phyloP scores from a whole-genome alignment of 345 rosid genomes.

The Salix brachista region DNA sequence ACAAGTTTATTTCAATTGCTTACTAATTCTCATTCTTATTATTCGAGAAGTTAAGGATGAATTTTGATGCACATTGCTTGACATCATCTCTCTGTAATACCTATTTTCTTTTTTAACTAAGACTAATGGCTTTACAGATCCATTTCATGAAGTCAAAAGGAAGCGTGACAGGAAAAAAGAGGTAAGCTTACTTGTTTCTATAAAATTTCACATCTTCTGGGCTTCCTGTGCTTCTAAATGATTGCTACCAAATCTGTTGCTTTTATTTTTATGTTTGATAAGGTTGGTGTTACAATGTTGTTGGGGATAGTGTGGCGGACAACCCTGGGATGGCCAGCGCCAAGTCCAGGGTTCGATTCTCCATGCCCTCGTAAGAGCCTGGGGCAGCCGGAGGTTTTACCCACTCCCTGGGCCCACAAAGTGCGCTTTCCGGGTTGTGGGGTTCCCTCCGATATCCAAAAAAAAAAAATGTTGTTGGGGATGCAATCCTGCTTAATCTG shows the following conservation, averaged over 20 bases:
- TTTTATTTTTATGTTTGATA: not conserved
- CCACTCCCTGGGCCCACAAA: too few species aligned
- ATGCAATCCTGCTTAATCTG: not conserved
- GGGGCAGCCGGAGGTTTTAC: too few species aligned
- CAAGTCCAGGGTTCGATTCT: too few species aligned
- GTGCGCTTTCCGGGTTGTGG: too few species aligned
- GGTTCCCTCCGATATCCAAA: too few species aligned
- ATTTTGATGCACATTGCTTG: not conserved
- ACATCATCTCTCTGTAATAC: not conserved
- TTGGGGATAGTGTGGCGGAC: too few species aligned
- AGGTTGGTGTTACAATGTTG: not conserved
- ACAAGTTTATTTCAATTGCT: not conserved
- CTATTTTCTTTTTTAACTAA: not conserved
- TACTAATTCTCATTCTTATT: not conserved
- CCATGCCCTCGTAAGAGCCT: too few species aligned
- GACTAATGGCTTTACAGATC: conserved; percentile 50
- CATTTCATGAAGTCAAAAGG: conserved; percentile 84
- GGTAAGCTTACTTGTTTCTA: conserved; percentile 30
- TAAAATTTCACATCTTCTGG: not conserved
- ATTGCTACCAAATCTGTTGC: not conserved
- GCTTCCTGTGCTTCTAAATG: not conserved
- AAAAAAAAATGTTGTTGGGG: not conserved
- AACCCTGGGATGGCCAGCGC: too few species aligned
- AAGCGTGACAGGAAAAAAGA: conserved; percentile 79
- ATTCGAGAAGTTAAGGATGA: not conserved